Conservation (phyloP, 805 yeast genomes). For the Sugiyamaella boreocaroliniensis region DNA sequence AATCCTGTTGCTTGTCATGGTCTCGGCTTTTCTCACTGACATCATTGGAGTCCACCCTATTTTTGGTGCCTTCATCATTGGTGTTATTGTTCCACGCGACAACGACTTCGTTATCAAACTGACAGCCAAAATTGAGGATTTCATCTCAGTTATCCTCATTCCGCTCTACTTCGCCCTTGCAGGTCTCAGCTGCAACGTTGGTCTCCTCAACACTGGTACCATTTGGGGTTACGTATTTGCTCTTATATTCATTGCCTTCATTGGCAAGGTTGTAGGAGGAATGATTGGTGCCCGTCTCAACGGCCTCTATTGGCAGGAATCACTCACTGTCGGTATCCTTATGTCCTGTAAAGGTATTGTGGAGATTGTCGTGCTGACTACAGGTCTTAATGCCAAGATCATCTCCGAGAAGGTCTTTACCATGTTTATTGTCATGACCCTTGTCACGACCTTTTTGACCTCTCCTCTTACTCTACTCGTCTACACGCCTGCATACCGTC, state of each 20-base stretch:
- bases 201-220: slow-evolving; percentile 52
- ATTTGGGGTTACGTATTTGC: slow-evolving; percentile 78
- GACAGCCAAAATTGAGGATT: slow-evolving; percentile 70
- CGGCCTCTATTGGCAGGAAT: slow-evolving; percentile 66
- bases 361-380: slow-evolving; percentile 69
- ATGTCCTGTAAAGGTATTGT: slow-evolving; percentile 90
- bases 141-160: slow-evolving; percentile 62
- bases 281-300: slow-evolving; percentile 52
- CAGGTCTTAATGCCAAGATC: slow-evolving; percentile 67
- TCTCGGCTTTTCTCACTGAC: slow-evolving; percentile 72
- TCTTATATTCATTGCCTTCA: slow-evolving; percentile 57
- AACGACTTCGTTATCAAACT: slow-evolving; percentile 62
- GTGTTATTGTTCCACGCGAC: slow-evolving; percentile 69
- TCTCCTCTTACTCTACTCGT: slow-evolving; percentile 61
- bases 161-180: slow-evolving; percentile 79
- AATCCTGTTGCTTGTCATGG: slow-evolving; percentile 49
- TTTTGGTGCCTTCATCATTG: slow-evolving; percentile 77
- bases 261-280: slow-evolving; percentile 65
- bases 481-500: slow-evolving; percentile 45
- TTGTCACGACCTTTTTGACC: slow-evolving; percentile 69
- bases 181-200: slow-evolving; percentile 65
- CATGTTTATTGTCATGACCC: slow-evolving; percentile 80
- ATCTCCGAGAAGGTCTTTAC: slow-evolving; percentile 59
- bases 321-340: slow-evolving; percentile 66
- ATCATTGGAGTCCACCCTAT: slow-evolving; percentile 83